Conservation (phyloP, 495 filamentous ascomycete species). For the Aspergillus avenaceus region DNA sequence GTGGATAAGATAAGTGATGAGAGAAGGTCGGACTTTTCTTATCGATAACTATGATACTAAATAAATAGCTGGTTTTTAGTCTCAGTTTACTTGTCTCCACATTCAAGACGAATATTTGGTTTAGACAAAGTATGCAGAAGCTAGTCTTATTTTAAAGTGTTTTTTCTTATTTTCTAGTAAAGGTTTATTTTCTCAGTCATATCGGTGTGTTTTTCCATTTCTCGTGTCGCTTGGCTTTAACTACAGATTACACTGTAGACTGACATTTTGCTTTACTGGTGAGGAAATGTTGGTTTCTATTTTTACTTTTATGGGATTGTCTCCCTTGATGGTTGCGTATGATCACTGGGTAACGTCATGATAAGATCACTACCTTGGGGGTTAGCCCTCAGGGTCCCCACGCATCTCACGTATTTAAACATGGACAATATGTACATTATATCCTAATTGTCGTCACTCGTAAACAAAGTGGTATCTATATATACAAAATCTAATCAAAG, state of each 20-base stretch:
- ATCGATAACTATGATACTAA: no score
- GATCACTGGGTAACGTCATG: background rate
- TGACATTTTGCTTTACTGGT: no score
- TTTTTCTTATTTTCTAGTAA: no score
- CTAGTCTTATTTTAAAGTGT: no score
- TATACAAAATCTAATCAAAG: conserved; percentile 48
- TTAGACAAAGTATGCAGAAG: no score
- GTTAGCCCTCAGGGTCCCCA: conserved; percentile 11
- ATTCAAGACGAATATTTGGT: no score
- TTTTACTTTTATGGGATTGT: background rate
- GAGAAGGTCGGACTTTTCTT: background rate
- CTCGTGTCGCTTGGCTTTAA: conserved; percentile 3
- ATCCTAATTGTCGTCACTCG: conserved; percentile 2
- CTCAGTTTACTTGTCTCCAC: no score
- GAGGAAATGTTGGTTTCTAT: no score
- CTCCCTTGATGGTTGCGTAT: background rate
- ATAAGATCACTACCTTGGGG: background rate
- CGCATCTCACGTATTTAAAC: background rate
- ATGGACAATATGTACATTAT: background rate
- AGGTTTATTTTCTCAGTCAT: no score
- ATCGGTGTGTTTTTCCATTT: no score
- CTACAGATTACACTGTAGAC: no score
- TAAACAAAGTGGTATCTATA: conserved; percentile 8
- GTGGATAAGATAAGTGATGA: background rate
- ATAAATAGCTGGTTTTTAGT: no score